Evolutionary conservation across 2,329 filamentous ascomycete species (phyloP).

Genomic region (Scedosporium dehoogii): DNA sequence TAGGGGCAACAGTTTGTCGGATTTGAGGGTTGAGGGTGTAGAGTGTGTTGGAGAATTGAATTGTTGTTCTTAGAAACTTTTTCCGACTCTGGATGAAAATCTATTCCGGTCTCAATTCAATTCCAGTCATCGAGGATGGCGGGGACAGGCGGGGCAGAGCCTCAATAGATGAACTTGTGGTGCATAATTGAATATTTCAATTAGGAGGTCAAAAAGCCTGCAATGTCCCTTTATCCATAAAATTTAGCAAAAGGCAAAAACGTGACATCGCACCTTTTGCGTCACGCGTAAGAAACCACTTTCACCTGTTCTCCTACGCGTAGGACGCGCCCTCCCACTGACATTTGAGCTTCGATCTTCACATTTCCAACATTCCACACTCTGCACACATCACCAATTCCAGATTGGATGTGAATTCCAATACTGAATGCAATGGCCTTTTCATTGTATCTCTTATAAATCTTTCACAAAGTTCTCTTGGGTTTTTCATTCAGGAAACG

Average conservation of each 20-base stretch:
- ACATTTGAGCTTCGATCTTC: background rate
- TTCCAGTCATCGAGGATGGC: background rate
- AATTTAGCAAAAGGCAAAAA: background rate
- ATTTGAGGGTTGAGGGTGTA: background rate
- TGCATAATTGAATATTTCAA: background rate
- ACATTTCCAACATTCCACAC: background rate
- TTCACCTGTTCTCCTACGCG: background rate
- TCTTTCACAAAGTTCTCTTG: background rate
- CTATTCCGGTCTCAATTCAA: background rate
- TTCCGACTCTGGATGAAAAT: background rate
- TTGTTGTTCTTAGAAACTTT: background rate
- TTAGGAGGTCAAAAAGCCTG: background rate
- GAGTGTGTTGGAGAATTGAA: background rate
- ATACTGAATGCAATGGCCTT: background rate
- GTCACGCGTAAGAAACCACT: background rate
- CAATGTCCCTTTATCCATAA: background rate
- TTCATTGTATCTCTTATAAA: background rate
- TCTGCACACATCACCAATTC: background rate
- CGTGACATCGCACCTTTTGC: slow-evolving; percentile 1
- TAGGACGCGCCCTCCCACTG: background rate
- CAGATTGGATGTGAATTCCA: background rate
- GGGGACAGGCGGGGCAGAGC: slow-evolving; percentile 2
- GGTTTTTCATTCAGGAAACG: background rate
- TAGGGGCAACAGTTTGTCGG: slow-evolving; percentile 35
- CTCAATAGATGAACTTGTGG: background rate